Evolutionary conservation across 352 stramenopile species (phyloP), one percentile per base, ranked within the genome.

Genomic region (Pythium vanterpoolii): DNA sequence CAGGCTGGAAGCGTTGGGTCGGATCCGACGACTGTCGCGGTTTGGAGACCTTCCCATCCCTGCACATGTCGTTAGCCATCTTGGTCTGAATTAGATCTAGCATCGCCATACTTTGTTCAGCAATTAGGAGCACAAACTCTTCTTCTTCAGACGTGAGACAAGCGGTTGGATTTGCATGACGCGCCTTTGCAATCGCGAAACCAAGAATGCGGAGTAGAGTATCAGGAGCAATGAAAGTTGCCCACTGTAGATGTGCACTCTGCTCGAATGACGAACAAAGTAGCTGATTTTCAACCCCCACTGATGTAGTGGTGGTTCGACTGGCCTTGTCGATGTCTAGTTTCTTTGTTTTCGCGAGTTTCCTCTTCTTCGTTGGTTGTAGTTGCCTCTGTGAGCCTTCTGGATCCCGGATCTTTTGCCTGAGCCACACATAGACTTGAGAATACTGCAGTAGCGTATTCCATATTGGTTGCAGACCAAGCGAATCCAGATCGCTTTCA

Each of bases 371-470:
- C 38, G 26, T 43, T 9, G n/a, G 14, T 24, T 57, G 33, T 7
- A 31, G 9, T 13, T 58, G 33, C 16, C 43, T 45, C 5, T 44
- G 26, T 14, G 39, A 42, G 48, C 16, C 27, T 23, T 59, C 49
- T 1, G 31, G 14, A 36, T 27, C 40, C 13, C 45, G 14, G 1
- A 66, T 4, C 27, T 44, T 34, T 16, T 27, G 36, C 39, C 60
- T 16, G n/a, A 81, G 56, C 73, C 73, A 81, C n/a, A 59, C 46
- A 38, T 75, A 53, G 24, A 81, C 60, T 39, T 77, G 64, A 24
- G 70, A 42, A 43, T 71, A 79, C 21, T 64, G 64, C 3, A 66
- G 47, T 23, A 78, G 23, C 7, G 33, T n/a, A 10, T 55, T 46
- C 71, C 68, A 76, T 16, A 51, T 62, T 11, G 44, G n/a, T 40